phyloP scores from a whole-genome alignment of 495 filamentous ascomycete species.

The Neurospora pannonica region DNA sequence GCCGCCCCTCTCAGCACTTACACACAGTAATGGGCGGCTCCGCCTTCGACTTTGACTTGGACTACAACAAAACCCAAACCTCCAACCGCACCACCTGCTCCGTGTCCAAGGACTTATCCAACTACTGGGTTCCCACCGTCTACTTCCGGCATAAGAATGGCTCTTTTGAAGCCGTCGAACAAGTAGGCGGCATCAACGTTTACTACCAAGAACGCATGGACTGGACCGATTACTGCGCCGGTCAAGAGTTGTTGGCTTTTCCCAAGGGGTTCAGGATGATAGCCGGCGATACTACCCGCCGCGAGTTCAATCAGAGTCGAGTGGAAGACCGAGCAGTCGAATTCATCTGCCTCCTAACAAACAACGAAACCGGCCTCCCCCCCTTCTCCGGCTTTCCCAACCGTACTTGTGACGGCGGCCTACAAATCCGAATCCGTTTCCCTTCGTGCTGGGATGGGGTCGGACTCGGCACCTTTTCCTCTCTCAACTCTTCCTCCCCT shows the following conservation, averaged over 20 bases:
- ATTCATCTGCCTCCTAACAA: conserved; percentile 37
- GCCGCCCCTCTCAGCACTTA: conserved; percentile 46
- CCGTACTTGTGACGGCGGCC: conserved; percentile 45
- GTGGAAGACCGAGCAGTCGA: conserved; percentile 36
- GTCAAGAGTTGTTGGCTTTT: conserved; percentile 48
- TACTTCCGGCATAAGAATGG: conserved; percentile 58
- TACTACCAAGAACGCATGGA: conserved; percentile 37
- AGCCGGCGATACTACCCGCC: conserved; percentile 45
- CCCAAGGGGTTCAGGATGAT: conserved; percentile 59
- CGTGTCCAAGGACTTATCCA: conserved; percentile 54
- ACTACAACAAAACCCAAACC: conserved; percentile 39
- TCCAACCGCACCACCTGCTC: conserved; percentile 49
- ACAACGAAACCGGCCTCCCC: conserved; percentile 30
- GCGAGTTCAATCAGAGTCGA: conserved; percentile 24
- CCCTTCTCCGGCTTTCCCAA: conserved; percentile 28
- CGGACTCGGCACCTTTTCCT: conserved; percentile 32
- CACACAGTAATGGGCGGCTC: conserved; percentile 63
- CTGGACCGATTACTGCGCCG: conserved; percentile 18
- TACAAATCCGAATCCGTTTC: conserved; percentile 67
- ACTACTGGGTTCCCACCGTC: conserved; percentile 64
- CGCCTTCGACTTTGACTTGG: conserved; percentile 53
- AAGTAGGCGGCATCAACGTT: conserved; percentile 37
- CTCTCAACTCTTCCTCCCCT: background rate
- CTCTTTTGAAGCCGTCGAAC: conserved; percentile 47
- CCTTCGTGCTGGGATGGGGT: conserved; percentile 69